These are phyloP conservation scores for Arachnomyces sp. DNA, from an alignment of 2,329 filamentous ascomycete species.

Conservation along the genomic window DNA sequence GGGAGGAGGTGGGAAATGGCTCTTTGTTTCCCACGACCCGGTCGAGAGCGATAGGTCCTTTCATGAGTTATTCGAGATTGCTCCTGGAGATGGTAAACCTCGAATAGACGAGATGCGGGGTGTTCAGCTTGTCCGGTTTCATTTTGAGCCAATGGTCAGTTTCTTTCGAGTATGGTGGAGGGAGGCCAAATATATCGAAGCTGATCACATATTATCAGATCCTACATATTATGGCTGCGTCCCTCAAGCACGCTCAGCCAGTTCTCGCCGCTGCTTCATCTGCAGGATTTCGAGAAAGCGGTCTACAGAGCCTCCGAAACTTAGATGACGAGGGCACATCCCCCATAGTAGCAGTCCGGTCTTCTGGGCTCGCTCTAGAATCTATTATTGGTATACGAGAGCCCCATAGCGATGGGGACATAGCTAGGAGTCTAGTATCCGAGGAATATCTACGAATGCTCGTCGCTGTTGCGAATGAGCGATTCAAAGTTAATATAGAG, in stretches of 20 bases:
- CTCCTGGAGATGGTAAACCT: conserved; percentile 23
- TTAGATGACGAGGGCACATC: conserved; percentile 35
- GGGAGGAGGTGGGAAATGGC: conserved; percentile 74
- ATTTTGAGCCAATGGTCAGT: conserved; percentile 89
- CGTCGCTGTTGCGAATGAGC: conserved; percentile 61
- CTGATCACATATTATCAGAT: conserved; percentile 51
- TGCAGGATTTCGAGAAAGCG: conserved; percentile 84
- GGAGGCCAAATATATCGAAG: conserved; percentile 7
- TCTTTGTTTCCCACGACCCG: conserved; percentile 80
- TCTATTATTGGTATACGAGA: conserved; percentile 61
- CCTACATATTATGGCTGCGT: conserved; percentile 75
- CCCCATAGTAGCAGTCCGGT: conserved; percentile 78
- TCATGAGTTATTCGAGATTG: conserved; percentile 37
- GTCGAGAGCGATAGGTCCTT: conserved; percentile 35
- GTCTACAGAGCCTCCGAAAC: conserved; percentile 57
- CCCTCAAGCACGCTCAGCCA: conserved; percentile 62
- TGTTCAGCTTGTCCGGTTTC: conserved; percentile 61
- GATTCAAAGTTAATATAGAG: conserved; percentile 33
- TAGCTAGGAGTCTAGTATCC: conserved; percentile 50
- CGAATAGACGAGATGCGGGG: conserved; percentile 38
- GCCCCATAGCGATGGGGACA: conserved; percentile 26
- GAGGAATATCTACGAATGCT: conserved; percentile 60
- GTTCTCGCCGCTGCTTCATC: conserved; percentile 67
- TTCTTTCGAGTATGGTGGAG: conserved; percentile 2
- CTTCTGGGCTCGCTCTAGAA: conserved; percentile 73